These are phyloP conservation scores for Mastigamoeba balamuthi DNA, from an alignment of 78 protist genomes.

Conservation along the genomic window DNA sequence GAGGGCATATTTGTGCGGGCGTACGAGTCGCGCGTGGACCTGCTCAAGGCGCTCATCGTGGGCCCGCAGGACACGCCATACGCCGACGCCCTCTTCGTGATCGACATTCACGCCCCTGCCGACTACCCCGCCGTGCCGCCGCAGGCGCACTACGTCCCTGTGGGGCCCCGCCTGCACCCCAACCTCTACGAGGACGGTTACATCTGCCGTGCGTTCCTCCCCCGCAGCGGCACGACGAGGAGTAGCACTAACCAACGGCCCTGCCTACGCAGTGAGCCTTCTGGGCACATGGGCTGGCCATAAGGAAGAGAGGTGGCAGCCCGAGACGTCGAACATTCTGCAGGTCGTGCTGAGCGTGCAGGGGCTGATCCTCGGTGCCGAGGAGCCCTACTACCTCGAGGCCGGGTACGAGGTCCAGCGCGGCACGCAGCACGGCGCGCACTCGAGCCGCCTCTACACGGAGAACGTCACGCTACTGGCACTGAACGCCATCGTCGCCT, in stretches of 20 bases:
- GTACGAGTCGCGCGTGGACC: not conserved
- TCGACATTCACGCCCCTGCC: constrained; percentile 27
- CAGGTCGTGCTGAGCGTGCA: constrained; percentile 43
- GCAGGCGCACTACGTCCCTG: constrained; percentile 22
- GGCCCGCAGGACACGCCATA: constrained; percentile 41
- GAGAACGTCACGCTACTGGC: constrained; percentile 22
- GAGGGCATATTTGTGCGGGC: constrained; percentile 30
- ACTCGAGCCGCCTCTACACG: constrained; percentile 27
- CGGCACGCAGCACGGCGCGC: constrained; percentile 25
- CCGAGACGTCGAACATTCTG: constrained; percentile 27
- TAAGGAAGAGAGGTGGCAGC: constrained; percentile 32
- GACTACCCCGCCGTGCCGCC: constrained; percentile 37
- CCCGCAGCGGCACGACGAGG: not conserved
- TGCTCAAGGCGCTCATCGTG: constrained; percentile 18
- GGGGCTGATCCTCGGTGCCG: constrained; percentile 34
- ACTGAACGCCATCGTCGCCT: constrained; percentile 10
- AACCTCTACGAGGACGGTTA: constrained; percentile 39
- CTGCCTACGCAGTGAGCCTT: constrained; percentile 3
- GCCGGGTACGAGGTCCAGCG: constrained; percentile 53
- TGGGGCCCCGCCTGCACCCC: constrained; percentile 27
- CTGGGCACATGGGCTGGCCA: constrained; percentile 56
- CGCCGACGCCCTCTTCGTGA: constrained; percentile 28
- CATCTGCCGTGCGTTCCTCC: constrained; percentile 23
- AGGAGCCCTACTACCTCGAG: constrained; percentile 50
- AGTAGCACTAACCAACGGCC: not conserved